Base-by-base conservation (phyloP, 805 yeast genomes). In the Candida alai region DNA sequence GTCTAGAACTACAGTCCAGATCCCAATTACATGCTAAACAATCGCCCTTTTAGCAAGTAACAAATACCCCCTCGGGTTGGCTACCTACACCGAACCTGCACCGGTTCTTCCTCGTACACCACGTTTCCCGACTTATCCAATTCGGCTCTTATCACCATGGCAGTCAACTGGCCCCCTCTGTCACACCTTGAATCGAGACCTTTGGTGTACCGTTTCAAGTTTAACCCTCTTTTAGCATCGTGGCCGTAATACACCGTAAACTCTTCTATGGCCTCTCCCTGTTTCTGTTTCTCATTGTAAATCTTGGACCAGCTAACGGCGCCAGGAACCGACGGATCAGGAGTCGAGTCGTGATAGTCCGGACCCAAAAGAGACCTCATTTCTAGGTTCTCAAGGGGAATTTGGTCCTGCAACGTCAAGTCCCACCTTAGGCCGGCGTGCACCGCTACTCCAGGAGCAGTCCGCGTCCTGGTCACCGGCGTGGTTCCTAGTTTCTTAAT, bases 131-230 rank as follows among this genome's bases (percentile, higher is more conserved):
- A 36, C 5, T 37, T 37, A 11, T 27, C 38, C 19, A 19, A 3
- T 23, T 51, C 51, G 21, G 44, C 39, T 59, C 62, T 72, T 4
- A 80, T 51, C 4, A 80, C 68, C 52, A 78, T 57, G 0, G 89
- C 94, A 19, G 80, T 68, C 30, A 89, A 65, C 39, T 71, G 54
- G 9, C 76, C 80, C 3, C 96, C 96, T 39, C 74, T 73, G 38
- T 78, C 84, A 65, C 97, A 89, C 1, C 84, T 85, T 8, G 84
- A 65, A 51, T 90, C 97, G 24, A 89, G 60, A 0, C 97, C 97
- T 48, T 74, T 76, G 3, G 95, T 68, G 55, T 68, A 86, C 41
- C 73, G 71, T 43, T 73, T 72, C 32, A 80, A 43, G 36, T 73
- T 76, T 32, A 88, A 70, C 1, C 96, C 96, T 35, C 80, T 64